phyloP scores from a whole-genome alignment of 1,284 basidiomycete genomes.

The Cerrena zonata region DNA sequence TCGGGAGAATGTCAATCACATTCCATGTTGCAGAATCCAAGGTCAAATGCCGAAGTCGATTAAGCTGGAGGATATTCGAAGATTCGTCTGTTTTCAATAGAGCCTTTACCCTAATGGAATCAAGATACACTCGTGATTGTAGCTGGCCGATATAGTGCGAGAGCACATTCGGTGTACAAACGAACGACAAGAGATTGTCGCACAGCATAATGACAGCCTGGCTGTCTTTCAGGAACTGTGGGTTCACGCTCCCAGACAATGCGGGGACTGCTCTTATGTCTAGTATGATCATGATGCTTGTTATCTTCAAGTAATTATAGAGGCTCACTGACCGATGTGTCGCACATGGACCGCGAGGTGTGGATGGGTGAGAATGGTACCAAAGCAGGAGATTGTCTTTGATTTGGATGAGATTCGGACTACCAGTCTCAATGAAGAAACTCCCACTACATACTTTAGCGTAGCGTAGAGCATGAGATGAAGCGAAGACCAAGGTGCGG shows the following conservation, averaged over 20 bases:
- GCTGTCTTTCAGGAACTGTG: conserved; percentile 50
- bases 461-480: conserved; percentile 51
- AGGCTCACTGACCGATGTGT: conserved; percentile 43
- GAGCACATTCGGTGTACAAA: conserved; percentile 43
- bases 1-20: conserved; percentile 49
- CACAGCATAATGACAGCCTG: conserved; percentile 41
- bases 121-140: conserved; percentile 37
- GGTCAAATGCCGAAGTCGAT: conserved; percentile 39
- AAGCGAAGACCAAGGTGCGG: conserved; percentile 45
- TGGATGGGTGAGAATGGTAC: conserved; percentile 45
- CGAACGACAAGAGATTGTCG: conserved; percentile 50
- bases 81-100: conserved; percentile 46
- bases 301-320: background rate
- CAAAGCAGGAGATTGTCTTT: conserved; percentile 56
- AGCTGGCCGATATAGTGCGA: conserved; percentile 45
- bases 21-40: conserved; percentile 59
- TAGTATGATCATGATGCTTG: conserved; percentile 19
- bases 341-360: conserved; percentile 53
- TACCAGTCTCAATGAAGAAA: no score
- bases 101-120: conserved; percentile 44
- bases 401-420: no score
- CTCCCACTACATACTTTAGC: conserved; percentile 39
- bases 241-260: conserved; percentile 26
- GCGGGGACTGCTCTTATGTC: conserved; percentile 48
- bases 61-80: conserved; percentile 37